phyloP scores from a whole-genome alignment of 768 basidiomycete species.

The Boletus reticuloceps region DNA sequence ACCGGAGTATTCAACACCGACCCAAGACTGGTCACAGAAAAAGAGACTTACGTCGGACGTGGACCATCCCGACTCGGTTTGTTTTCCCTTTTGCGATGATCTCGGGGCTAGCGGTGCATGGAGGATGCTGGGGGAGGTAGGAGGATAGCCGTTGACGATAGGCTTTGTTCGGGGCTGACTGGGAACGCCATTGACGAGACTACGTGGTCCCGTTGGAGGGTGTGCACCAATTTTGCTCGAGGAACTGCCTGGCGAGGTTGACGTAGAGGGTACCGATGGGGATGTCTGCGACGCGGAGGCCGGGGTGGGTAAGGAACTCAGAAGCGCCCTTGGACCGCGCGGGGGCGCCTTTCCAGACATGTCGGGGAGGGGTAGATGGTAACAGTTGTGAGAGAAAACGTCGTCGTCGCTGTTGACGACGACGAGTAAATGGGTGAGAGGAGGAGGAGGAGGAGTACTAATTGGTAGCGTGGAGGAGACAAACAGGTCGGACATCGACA shows the following conservation, averaged over 20 bases:
- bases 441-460: not conserved
- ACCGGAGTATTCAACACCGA: conserved; percentile 1
- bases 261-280: conserved; percentile 33
- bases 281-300: conserved; percentile 29
- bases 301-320: conserved; percentile 41
- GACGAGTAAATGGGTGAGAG: conserved; percentile 16
- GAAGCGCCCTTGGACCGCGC: conserved; percentile 67
- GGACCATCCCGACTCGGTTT: conserved; percentile 36
- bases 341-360: conserved; percentile 81
- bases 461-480: conserved; percentile 14
- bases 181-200: conserved; percentile 44
- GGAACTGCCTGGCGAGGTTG: conserved; percentile 30
- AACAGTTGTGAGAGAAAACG: not conserved
- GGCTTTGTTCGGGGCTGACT: conserved; percentile 37
- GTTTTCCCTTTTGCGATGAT: conserved; percentile 41
- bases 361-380: not conserved
- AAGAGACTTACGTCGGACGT: conserved; percentile 33
- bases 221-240: conserved; percentile 47
- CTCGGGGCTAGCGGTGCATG: conserved; percentile 33
- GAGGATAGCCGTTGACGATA: conserved; percentile 42
- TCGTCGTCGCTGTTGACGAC: conserved; percentile 25
- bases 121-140: conserved; percentile 23
- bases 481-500: conserved; percentile 20
- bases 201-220: conserved; percentile 68
- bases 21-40: not conserved